Percentiles rank a stretch among this genome's conserved stretches.
phyloP scores from a whole-genome alignment of 1,284 basidiomycete genomes.

The Rhodotorula sp. region DNA sequence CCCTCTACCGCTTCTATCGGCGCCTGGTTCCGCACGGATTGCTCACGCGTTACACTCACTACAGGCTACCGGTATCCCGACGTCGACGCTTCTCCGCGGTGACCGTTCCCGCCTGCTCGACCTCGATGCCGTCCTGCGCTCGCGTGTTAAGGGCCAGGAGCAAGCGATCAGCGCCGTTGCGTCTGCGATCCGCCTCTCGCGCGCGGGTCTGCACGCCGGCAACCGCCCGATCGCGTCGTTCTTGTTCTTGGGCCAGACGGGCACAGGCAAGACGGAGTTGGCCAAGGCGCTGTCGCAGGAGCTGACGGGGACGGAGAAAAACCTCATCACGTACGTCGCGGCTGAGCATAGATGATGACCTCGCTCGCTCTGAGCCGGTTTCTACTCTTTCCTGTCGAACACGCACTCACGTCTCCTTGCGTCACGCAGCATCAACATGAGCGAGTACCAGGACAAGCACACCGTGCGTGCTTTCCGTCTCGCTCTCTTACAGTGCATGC shows the following conservation, averaged over 20 bases:
- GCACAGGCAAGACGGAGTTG: slow-evolving; percentile 75
- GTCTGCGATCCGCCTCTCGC: slow-evolving; percentile 84
- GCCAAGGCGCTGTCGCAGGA: slow-evolving; percentile 72
- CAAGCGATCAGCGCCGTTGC: slow-evolving; percentile 76
- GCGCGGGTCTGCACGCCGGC: slow-evolving; percentile 82
- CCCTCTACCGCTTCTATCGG: neutral
- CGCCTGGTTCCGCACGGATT: neutral
- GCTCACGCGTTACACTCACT: slow-evolving; percentile 53
- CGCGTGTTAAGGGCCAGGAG: slow-evolving; percentile 84
- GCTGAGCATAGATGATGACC: slow-evolving; percentile 52
- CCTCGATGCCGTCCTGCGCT: slow-evolving; percentile 76
- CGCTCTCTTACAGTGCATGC: neutral
- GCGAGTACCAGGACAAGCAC: slow-evolving; percentile 79
- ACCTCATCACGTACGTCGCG: slow-evolving; percentile 72
- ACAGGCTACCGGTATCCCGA: slow-evolving; percentile 95
- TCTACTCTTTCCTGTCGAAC: slow-evolving; percentile 52
- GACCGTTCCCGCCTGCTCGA: slow-evolving; percentile 88
- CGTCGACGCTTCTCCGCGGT: slow-evolving; percentile 81
- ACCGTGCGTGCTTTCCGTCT: slow-evolving; percentile 63
- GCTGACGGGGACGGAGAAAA: slow-evolving; percentile 32
- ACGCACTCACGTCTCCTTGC: neutral
- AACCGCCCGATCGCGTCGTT: slow-evolving; percentile 87
- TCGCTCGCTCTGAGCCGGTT: no score
- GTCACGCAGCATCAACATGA: neutral
- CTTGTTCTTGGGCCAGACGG: slow-evolving; percentile 84